Conservation (phyloP, 306 rosid genomes). For the Pyrus pyrifolia region DNA sequence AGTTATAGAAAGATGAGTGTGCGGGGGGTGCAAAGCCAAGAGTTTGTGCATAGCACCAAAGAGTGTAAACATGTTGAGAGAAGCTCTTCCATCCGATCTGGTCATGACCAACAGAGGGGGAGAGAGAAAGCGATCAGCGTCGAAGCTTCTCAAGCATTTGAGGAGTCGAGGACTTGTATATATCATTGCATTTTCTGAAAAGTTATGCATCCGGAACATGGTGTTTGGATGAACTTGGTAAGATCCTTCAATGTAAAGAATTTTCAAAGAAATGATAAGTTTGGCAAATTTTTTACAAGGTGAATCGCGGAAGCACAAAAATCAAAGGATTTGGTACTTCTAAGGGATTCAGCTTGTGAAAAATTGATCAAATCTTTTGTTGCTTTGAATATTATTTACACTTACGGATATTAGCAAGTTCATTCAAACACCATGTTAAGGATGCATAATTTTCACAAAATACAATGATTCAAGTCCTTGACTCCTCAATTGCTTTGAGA, state of each 20-base stretch:
- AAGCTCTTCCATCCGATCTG: too few species aligned
- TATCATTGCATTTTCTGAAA: background rate
- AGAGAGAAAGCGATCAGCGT: background rate
- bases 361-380: background rate
- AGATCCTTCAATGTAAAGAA: background rate
- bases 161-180: too few species aligned
- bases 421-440: background rate
- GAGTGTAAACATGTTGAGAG: too few species aligned
- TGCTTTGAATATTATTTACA: background rate
- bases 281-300: background rate
- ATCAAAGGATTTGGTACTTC: background rate
- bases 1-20: too few species aligned
- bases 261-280: background rate
- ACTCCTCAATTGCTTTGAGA: background rate
- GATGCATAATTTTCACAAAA: background rate
- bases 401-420: background rate
- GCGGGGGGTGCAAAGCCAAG: too few species aligned
- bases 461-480: background rate
- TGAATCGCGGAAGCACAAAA: constrained; percentile 25
- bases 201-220: background rate
- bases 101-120: too few species aligned
- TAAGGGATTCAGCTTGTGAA: constrained; percentile 31
- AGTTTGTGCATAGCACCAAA: too few species aligned
- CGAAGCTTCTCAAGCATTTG: too few species aligned
- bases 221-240: background rate